phyloP scores from a whole-genome alignment of 352 stramenopile species.

The Globisporangium radiosum region DNA sequence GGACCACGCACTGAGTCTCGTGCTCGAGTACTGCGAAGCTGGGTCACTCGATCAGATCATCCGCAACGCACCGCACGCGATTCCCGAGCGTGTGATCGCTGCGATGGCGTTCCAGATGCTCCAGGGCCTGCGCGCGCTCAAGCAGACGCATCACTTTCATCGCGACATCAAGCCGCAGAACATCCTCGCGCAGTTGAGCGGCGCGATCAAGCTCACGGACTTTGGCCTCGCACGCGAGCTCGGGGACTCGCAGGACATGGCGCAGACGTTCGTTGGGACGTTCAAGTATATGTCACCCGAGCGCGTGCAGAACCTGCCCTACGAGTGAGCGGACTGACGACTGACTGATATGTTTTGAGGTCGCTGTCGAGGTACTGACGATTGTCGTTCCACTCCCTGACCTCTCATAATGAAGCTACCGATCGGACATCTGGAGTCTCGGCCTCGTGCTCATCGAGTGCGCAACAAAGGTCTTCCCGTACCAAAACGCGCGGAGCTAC shows the following conservation, averaged over 20 bases:
- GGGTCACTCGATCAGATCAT: constrained; percentile 57
- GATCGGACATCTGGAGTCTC: constrained; percentile 75
- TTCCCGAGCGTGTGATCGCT: constrained; percentile 44
- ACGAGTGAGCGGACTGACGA: constrained; percentile 32
- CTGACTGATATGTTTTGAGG: not conserved
- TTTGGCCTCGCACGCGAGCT: constrained; percentile 68
- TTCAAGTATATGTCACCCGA: constrained; percentile 93
- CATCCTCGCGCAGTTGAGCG: constrained; percentile 79
- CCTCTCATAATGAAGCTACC: constrained; percentile 34
- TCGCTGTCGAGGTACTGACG: not conserved
- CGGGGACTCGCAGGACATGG: constrained; percentile 64
- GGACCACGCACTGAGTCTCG: constrained; percentile 59
- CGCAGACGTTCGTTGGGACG: constrained; percentile 87
- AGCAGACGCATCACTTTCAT: constrained; percentile 80
- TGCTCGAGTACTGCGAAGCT: constrained; percentile 57
- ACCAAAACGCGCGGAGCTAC: constrained; percentile 43
- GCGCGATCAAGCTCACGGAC: constrained; percentile 78
- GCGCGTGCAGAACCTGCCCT: constrained; percentile 79
- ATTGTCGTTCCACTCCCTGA: too few species aligned
- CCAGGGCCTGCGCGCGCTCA: constrained; percentile 50
- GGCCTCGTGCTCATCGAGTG: constrained; percentile 70
- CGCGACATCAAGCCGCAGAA: constrained; percentile 93
- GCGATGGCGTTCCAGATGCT: constrained; percentile 59
- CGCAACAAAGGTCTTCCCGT: constrained; percentile 53
- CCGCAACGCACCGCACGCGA: constrained; percentile 5